Conservation (phyloP, 306 rosid species). For the Vigna mungo region DNA sequence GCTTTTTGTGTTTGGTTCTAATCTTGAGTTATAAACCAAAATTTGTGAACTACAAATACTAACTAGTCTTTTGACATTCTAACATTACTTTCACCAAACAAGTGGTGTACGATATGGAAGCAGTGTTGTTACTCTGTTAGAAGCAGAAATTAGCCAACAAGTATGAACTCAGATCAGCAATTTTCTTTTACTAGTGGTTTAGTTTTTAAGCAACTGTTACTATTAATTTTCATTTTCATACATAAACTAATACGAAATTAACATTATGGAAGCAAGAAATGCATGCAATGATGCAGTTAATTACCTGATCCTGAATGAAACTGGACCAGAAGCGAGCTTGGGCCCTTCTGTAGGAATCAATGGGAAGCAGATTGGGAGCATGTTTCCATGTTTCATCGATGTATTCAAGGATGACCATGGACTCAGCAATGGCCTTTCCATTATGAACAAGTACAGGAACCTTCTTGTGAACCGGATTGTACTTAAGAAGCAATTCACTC, state of each 20-base stretch:
- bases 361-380: slow-evolving; percentile 44
- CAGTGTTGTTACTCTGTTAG: not conserved
- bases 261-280: not conserved
- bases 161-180: not conserved
- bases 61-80: not conserved
- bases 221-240: not conserved
- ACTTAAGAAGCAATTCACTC: slow-evolving; percentile 45
- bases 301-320: slow-evolving; percentile 45
- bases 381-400: slow-evolving; percentile 51
- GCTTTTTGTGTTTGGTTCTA: no score
- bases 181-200: not conserved
- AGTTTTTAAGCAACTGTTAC: not conserved
- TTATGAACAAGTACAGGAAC: slow-evolving; percentile 52
- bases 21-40: not conserved
- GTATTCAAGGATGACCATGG: slow-evolving; percentile 43
- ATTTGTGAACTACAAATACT: not conserved
- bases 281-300: not conserved
- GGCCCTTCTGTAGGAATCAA: slow-evolving; percentile 46
- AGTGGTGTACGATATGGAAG: not conserved
- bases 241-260: not conserved
- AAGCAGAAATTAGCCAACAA: not conserved
- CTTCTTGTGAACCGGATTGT: slow-evolving; percentile 53
- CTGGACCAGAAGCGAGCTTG: slow-evolving; percentile 52
- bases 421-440: slow-evolving; percentile 47
- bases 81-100: slow-evolving; percentile 5